These are phyloP conservation scores for Aspergillus texensis DNA, from an alignment of 2,329 filamentous ascomycete genomes.

Conservation along the genomic window DNA sequence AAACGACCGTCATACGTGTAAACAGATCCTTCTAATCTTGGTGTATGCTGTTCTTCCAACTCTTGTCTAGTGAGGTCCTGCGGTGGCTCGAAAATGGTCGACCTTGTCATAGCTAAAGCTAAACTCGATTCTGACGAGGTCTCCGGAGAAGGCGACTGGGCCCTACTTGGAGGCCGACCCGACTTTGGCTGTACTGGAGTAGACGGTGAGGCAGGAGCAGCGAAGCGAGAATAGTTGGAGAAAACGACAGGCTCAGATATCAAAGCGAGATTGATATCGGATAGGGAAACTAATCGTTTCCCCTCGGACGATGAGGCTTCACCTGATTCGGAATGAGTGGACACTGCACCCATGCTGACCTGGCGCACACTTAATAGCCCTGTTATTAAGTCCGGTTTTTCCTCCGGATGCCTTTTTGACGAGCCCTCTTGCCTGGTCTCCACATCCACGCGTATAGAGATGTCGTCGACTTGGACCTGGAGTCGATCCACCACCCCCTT, in stretches of 20 bases:
- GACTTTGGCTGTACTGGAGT: conserved; percentile 37
- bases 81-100: conserved; percentile 41
- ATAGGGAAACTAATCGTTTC: conserved; percentile 50
- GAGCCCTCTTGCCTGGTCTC: conserved; percentile 45
- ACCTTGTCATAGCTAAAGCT: conserved; percentile 38
- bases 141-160: conserved; percentile 28
- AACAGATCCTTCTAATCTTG: conserved; percentile 33
- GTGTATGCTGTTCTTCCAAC: conserved; percentile 6
- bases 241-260: conserved; percentile 54
- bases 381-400: conserved; percentile 40
- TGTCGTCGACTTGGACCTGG: conserved; percentile 55
- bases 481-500: conserved; percentile 61
- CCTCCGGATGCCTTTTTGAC: conserved; percentile 36
- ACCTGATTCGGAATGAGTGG: conserved; percentile 19
- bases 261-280: conserved; percentile 49
- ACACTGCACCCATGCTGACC: conserved; percentile 37
- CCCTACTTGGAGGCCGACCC: conserved; percentile 32
- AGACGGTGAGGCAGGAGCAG: conserved; percentile 34
- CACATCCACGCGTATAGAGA: conserved; percentile 56
- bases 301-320: conserved; percentile 34
- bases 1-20: conserved; percentile 44
- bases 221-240: conserved; percentile 46
- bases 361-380: conserved; percentile 39
- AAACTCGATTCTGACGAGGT: conserved; percentile 28
- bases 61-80: conserved; percentile 10